phyloP scores from a whole-genome alignment of 2,329 filamentous ascomycete genomes.

The Colletotrichum sp. region DNA sequence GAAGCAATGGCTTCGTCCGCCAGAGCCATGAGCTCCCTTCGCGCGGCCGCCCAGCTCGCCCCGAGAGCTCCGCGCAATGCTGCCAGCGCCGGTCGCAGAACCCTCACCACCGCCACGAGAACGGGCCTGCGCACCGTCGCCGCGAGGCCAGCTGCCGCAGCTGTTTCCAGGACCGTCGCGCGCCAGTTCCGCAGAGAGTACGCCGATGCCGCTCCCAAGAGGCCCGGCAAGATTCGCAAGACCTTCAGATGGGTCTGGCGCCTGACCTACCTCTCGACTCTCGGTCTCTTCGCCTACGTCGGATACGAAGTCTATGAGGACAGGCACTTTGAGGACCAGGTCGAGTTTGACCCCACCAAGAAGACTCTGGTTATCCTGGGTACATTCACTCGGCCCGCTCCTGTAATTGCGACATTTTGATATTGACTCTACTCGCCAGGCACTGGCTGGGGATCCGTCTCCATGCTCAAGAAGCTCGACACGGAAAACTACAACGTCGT shows the following conservation, averaged over 20 bases:
- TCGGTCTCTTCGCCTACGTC: constrained; percentile 74
- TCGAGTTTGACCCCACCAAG: constrained; percentile 82
- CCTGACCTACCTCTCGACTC: constrained; percentile 75
- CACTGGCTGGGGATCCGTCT: constrained; percentile 94
- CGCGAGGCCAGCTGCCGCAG: constrained; percentile 10
- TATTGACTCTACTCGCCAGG: constrained; percentile 56
- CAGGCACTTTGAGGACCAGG: constrained; percentile 82
- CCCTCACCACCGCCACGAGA: constrained; percentile 37
- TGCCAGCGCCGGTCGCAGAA: constrained; percentile 32
- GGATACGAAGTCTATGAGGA: constrained; percentile 84
- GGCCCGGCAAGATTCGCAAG: constrained; percentile 66
- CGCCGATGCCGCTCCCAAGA: constrained; percentile 56
- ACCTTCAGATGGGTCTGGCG: constrained; percentile 85
- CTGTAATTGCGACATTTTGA: not conserved
- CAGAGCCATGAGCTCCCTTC: constrained; percentile 44
- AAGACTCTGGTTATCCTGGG: constrained; percentile 97
- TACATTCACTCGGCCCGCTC: constrained; percentile 43
- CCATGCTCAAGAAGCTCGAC: constrained; percentile 97
- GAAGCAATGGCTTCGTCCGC: constrained; percentile 51
- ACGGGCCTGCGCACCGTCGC: constrained; percentile 7
- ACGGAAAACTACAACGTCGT: constrained; percentile 99
- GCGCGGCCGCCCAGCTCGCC: constrained; percentile 27
- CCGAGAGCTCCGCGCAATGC: constrained; percentile 26
- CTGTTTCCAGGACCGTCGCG: constrained; percentile 27
- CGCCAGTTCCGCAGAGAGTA: constrained; percentile 51